These are phyloP conservation scores for Manihot esculenta DNA, from an alignment of 441 rosid genomes.

Conservation along the genomic window DNA sequence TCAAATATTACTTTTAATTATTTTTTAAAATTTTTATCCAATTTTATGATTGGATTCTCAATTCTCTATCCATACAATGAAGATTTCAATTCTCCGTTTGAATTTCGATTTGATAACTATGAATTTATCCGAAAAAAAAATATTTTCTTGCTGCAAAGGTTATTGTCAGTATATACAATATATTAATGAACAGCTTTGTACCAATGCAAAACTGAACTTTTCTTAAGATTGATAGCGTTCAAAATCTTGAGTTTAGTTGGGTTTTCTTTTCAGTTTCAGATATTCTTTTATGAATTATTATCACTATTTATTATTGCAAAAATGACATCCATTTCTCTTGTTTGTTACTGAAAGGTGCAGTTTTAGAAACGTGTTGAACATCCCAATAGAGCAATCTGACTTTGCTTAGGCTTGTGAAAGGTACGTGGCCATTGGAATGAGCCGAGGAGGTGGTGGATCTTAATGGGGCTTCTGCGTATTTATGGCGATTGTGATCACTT, in stretches of 20 bases:
- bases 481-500: conserved; percentile 15
- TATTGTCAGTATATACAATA: neutral
- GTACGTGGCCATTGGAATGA: neutral
- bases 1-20: too few relatives aligned
- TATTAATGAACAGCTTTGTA: neutral
- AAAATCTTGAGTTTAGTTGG: conserved; percentile 4
- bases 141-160: neutral
- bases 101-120: too few relatives aligned
- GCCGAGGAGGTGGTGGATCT: conserved; percentile 23
- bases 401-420: conserved; percentile 34
- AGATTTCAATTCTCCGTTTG: too few relatives aligned
- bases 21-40: too few relatives aligned
- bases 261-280: conserved; percentile 9
- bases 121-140: too few relatives aligned
- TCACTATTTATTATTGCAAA: too few relatives aligned
- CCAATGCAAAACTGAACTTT: neutral
- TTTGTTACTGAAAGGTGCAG: conserved; percentile 29
- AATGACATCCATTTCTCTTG: too few relatives aligned
- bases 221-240: neutral
- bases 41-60: too few relatives aligned
- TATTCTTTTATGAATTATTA: too few relatives aligned
- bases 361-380: conserved; percentile 38
- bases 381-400: conserved; percentile 32
- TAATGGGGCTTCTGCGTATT: conserved; percentile 14
- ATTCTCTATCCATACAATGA: too few relatives aligned